A percentile compares a stretch with the other conserved stretches of the same genome.
These are phyloP conservation scores for Austroboletus novae-zelandiae DNA, from an alignment of 1,284 basidiomycete species.

Conservation along the genomic window DNA sequence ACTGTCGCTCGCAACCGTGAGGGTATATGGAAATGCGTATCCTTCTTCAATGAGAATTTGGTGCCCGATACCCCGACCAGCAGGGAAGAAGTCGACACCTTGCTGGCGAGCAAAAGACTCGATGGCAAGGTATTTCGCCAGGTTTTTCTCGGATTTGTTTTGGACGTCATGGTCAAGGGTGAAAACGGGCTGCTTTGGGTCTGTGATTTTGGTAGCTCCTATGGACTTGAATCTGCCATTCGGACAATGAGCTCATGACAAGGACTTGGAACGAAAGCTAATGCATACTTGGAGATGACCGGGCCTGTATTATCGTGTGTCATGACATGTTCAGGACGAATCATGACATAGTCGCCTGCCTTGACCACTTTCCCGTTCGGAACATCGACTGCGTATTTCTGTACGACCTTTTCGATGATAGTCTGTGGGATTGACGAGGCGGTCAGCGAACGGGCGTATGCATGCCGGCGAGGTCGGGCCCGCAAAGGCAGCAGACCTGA, in stretches of 20 bases:
- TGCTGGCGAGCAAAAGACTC: slow-evolving; percentile 89
- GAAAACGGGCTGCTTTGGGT: slow-evolving; percentile 88
- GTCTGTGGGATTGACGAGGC: slow-evolving; percentile 70
- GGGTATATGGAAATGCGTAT: slow-evolving; percentile 91
- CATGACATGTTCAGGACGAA: slow-evolving; percentile 96
- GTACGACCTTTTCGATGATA: slow-evolving; percentile 96
- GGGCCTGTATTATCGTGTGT: slow-evolving; percentile 98
- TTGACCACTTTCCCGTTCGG: slow-evolving; percentile 75
- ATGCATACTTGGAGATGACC: slow-evolving; percentile 87
- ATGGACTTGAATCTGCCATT: slow-evolving; percentile 86
- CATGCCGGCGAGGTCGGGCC: neutral
- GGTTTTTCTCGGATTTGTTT: slow-evolving; percentile 92
- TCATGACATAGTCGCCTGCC: slow-evolving; percentile 99
- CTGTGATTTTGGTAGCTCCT: slow-evolving; percentile 83
- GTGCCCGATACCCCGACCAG: slow-evolving; percentile 97
- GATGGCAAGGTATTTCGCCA: slow-evolving; percentile 91
- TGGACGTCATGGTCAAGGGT: slow-evolving; percentile 99
- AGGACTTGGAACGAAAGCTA: neutral
- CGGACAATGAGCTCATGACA: slow-evolving; percentile 7
- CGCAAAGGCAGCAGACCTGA: slow-evolving; percentile 8
- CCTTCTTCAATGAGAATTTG: slow-evolving; percentile 95
- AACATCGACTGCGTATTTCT: slow-evolving; percentile 92
- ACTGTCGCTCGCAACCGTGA: slow-evolving; percentile 94
- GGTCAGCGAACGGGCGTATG: slow-evolving; percentile 34
- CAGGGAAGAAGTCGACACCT: slow-evolving; percentile 93